phyloP scores from a whole-genome alignment of 495 filamentous ascomycete species.

The Penicillium bialowiezense region DNA sequence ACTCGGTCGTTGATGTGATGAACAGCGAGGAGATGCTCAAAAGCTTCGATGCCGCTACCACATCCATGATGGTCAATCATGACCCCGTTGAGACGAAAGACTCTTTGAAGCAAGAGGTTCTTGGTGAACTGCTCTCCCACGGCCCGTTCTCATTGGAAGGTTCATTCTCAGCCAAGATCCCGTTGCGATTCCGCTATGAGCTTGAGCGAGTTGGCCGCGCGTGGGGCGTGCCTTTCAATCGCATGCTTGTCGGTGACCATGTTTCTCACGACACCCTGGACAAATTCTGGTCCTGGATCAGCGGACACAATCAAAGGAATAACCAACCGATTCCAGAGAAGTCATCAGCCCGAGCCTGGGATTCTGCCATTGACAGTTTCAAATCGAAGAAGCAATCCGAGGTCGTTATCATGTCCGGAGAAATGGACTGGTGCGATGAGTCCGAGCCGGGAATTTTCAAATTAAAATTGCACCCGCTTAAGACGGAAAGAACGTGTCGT shows the following conservation, averaged over 20 bases:
- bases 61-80: constrained; percentile 1
- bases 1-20: constrained; percentile 30
- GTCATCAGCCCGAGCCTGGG: constrained; percentile 39
- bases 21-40: constrained; percentile 21
- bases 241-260: constrained; percentile 27
- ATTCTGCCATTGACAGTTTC: constrained; percentile 33
- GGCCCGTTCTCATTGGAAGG: constrained; percentile 36
- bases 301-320: constrained; percentile 25
- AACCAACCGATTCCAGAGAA: constrained; percentile 36
- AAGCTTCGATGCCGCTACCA: constrained; percentile 9
- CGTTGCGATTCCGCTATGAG: constrained; percentile 46
- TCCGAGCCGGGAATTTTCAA: constrained; percentile 38
- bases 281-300: constrained; percentile 41
- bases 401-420: constrained; percentile 40
- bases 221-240: constrained; percentile 33
- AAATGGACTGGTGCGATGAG: constrained; percentile 37
- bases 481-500: constrained; percentile 42
- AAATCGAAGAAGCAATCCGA: constrained; percentile 37
- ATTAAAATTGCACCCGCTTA: constrained; percentile 40
- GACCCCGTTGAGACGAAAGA: constrained; percentile 2
- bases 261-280: constrained; percentile 29
- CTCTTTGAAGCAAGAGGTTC: constrained; percentile 20
- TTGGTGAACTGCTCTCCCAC: constrained; percentile 23
- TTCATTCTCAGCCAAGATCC: constrained; percentile 25
- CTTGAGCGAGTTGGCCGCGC: constrained; percentile 36